A percentile compares a stretch with the other conserved stretches of the same genome.
These are phyloP conservation scores for Talaromyces sp. DNA, from an alignment of 2,329 filamentous ascomycete genomes.

Conservation along the genomic window DNA sequence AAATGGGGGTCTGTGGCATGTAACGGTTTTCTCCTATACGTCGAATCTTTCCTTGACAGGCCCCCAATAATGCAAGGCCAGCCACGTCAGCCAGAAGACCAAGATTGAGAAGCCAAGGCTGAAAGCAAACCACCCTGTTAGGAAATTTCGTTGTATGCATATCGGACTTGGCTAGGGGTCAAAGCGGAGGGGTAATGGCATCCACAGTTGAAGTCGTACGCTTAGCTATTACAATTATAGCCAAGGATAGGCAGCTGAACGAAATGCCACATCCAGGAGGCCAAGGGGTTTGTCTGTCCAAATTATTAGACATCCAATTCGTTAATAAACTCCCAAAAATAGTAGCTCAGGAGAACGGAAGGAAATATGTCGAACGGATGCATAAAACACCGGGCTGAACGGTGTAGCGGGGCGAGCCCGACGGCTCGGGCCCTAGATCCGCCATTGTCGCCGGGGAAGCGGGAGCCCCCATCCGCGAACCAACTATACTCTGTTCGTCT, in stretches of 20 bases:
- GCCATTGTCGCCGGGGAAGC: background rate
- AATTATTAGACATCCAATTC: background rate
- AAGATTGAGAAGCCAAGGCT: background rate
- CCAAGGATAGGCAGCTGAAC: no score
- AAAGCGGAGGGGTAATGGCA: background rate
- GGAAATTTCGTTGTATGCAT: background rate
- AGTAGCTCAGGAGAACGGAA: background rate
- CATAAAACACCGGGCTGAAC: background rate
- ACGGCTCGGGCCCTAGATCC: constrained; percentile 5
- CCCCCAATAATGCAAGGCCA: background rate
- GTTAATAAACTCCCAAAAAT: background rate
- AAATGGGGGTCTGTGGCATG: background rate
- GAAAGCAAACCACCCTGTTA: background rate
- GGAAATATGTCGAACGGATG: background rate
- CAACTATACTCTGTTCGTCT: background rate
- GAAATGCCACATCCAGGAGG: background rate
- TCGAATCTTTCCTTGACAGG: background rate
- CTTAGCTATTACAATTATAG: background rate
- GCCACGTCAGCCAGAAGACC: background rate
- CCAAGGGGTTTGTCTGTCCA: background rate
- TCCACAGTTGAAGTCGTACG: background rate
- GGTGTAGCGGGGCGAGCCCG: constrained; percentile 1
- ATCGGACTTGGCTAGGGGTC: background rate
- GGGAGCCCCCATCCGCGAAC: background rate
- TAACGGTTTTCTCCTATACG: background rate